Percentiles rank a stretch among this genome's conserved stretches.
Evolutionary conservation across 2,329 filamentous ascomycete genomes (phyloP).

Genomic region (Ilyonectria mors-panacis): DNA sequence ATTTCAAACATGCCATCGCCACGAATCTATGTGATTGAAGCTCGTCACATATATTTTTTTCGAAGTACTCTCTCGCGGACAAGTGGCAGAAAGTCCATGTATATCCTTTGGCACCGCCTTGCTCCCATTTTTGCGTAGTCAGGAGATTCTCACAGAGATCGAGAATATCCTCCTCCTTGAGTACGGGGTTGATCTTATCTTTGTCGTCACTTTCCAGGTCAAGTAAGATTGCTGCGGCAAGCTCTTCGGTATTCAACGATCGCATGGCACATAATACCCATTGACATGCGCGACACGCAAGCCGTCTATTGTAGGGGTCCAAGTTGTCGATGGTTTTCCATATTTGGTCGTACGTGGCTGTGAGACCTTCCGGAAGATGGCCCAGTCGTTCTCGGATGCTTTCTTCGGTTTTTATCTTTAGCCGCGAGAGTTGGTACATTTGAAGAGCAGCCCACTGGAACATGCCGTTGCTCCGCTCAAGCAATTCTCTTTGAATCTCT

Average conservation of each 20-base stretch:
- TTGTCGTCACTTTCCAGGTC: background rate
- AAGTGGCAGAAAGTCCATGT: slow-evolving; percentile 23
- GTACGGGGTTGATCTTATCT: background rate
- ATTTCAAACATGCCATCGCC: no score
- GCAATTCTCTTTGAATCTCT: background rate
- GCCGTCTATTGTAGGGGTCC: no score
- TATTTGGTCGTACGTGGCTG: background rate
- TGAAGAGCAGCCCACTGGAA: slow-evolving; percentile 28
- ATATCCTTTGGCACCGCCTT: background rate
- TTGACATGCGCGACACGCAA: background rate
- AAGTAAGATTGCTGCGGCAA: no score
- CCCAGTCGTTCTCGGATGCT: background rate
- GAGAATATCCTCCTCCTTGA: background rate
- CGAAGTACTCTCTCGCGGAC: slow-evolving; percentile 22
- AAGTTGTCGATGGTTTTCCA: background rate
- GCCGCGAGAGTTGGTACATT: background rate
- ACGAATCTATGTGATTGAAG: no score
- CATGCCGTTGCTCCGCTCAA: slow-evolving; percentile 19
- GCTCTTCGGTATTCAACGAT: no score
- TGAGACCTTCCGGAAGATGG: background rate
- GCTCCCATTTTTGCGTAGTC: background rate
- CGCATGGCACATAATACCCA: slow-evolving; percentile 14
- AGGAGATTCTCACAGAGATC: slow-evolving; percentile 23
- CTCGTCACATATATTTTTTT: background rate
- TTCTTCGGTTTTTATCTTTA: background rate